phyloP scores from a whole-genome alignment of 2,329 filamentous ascomycete genomes.

The Penicillium italicum region DNA sequence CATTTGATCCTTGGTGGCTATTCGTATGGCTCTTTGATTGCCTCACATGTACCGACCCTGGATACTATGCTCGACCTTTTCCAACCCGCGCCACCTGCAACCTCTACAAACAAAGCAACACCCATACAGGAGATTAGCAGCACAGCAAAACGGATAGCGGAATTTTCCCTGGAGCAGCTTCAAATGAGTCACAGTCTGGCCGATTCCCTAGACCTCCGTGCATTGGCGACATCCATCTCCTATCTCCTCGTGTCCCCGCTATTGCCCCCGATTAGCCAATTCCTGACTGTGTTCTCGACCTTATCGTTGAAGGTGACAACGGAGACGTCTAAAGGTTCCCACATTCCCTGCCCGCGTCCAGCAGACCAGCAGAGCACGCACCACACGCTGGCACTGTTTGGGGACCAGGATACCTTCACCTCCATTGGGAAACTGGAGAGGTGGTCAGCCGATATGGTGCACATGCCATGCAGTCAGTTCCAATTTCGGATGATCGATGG shows the following conservation, averaged over 20 bases:
- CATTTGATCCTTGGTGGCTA: constrained; percentile 69
- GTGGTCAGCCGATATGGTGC: constrained; percentile 60
- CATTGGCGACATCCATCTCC: constrained; percentile 29
- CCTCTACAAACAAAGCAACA: constrained; percentile 52
- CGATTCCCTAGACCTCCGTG: constrained; percentile 3
- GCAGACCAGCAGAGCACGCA: constrained; percentile 54
- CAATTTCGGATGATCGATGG: constrained; percentile 48
- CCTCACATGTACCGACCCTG: constrained; percentile 63
- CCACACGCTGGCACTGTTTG: constrained; percentile 68
- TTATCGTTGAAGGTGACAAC: constrained; percentile 34
- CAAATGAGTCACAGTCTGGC: neutral
- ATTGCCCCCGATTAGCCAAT: constrained; percentile 51
- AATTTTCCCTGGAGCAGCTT: constrained; percentile 55
- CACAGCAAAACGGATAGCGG: constrained; percentile 65
- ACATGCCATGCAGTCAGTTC: constrained; percentile 47
- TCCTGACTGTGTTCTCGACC: constrained; percentile 60
- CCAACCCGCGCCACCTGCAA: constrained; percentile 38
- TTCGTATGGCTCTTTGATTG: constrained; percentile 84
- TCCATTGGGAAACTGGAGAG: constrained; percentile 59
- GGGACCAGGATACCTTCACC: constrained; percentile 71
- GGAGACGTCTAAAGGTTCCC: constrained; percentile 27
- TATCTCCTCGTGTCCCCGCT: constrained; percentile 66
- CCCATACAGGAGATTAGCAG: constrained; percentile 65
- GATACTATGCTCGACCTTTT: constrained; percentile 60
- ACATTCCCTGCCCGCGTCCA: constrained; percentile 41